A percentile compares a stretch with the other conserved stretches of the same genome.
Conservation (phyloP, 176 grass and related monocot species). For the Oryza meyeriana region DNA sequence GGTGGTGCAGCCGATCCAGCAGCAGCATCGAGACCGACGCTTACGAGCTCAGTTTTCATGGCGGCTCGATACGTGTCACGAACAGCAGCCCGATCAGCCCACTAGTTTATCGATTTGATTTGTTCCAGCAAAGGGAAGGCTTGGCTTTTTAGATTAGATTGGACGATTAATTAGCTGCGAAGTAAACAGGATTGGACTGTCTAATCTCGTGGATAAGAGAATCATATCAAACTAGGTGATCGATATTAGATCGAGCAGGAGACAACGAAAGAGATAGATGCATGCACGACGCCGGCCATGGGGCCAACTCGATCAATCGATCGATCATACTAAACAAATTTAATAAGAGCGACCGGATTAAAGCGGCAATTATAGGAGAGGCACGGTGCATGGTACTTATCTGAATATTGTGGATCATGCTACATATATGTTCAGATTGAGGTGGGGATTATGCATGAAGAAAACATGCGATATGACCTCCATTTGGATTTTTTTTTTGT, state of each 20-base stretch:
- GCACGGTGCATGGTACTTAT: not conserved
- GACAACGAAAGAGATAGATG: not conserved
- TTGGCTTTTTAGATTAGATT: not conserved
- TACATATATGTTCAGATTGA: not conserved
- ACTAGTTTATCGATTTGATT: not conserved
- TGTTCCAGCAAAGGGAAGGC: not conserved
- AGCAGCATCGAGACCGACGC: not conserved
- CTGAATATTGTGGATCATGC: not conserved
- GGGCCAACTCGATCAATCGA: not conserved
- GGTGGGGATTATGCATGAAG: not conserved
- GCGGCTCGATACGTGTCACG: conserved; percentile 13
- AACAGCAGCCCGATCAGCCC: not conserved
- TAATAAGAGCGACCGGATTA: not conserved
- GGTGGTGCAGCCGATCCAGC: not conserved
- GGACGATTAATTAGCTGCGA: not conserved
- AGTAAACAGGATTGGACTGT: not conserved
- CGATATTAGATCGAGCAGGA: not conserved
- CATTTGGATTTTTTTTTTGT: too few relatives aligned
- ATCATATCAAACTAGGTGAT: not conserved
- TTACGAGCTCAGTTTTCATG: not conserved
- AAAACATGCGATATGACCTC: not conserved
- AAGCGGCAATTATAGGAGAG: not conserved
- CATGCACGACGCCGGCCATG: not conserved
- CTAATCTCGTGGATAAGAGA: not conserved
- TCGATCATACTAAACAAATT: not conserved